Base-by-base conservation (phyloP, 148 eudicot species). In the Vaccinium corymbosum region DNA sequence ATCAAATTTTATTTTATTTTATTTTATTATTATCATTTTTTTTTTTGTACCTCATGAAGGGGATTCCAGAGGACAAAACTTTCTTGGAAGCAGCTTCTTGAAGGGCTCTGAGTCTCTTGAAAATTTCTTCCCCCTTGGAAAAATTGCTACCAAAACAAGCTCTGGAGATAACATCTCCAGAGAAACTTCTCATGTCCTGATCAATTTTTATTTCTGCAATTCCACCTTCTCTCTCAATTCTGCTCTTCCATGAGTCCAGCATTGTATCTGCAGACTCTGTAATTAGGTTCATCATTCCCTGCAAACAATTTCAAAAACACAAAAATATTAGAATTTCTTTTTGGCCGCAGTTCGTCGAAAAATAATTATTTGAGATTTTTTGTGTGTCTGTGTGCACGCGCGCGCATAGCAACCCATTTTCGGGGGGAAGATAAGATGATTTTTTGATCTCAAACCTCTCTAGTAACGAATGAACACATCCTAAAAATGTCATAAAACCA, bases 101-200 rank as follows among this genome's bases (percentile, higher is more conserved):
- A 51, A 93, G 88, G 55, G 78, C 82, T 55, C 90, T 90, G 50
- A 92, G 87, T 83, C 89, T 89, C 38, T 70, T 68, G 85, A 90
- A 93, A 76, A 92, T 92, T n/a, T 88, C 81, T 84, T 92, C 92
- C 50, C 93, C 93, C 81, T 88, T 55, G 29, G 87, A 29, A 55
- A 89, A 90, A 80, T 84, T 87, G 86, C 93, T 90, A 49, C 96
- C 94, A 81, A 93, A 93, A 62, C 92, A 89, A 79, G 96, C 88
- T 80, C 90, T 90, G 50, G 94, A 88, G 29, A 93, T 93, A 29
- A 93, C 87, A 80, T 92, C 96, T 57, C 92, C 94, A 9, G 96
- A 90, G 84, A 93, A 84, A 55, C 81, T 88, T 79, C 91, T 88
- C 85, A 93, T 50, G 55, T 90, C 91, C 61, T 89, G 86, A 19